phyloP scores from a whole-genome alignment of 495 filamentous ascomycete species.

The Gamarada debralockiae region DNA sequence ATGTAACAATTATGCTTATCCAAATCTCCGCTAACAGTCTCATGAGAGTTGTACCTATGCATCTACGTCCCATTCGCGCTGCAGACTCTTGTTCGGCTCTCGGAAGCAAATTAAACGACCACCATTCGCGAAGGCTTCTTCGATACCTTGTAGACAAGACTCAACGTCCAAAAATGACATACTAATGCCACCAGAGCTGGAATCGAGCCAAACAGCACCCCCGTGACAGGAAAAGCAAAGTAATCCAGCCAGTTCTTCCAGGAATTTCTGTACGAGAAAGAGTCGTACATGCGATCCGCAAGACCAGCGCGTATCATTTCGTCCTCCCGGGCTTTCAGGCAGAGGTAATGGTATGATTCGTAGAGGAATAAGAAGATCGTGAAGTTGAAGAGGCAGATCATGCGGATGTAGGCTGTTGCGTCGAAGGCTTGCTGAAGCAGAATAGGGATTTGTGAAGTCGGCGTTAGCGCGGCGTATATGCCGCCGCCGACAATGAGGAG shows the following conservation, averaged over 20 bases:
- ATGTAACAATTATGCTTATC: too few relatives aligned
- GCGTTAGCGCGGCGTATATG: conserved; percentile 41
- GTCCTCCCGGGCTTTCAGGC: conserved; percentile 46
- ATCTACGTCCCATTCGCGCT: too few relatives aligned
- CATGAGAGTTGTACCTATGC: too few relatives aligned
- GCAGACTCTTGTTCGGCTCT: too few relatives aligned
- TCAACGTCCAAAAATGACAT: too few relatives aligned
- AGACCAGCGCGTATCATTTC: conserved; percentile 62
- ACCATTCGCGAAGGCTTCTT: too few relatives aligned
- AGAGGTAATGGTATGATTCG: conserved; percentile 56
- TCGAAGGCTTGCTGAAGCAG: conserved; percentile 49
- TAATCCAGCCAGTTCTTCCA: conserved; percentile 37
- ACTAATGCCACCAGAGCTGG: too few relatives aligned
- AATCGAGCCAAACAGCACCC: conserved; percentile 59
- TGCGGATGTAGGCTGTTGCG: conserved; percentile 52
- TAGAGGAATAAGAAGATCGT: conserved; percentile 57
- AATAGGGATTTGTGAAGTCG: conserved; percentile 42
- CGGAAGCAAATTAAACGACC: too few relatives aligned
- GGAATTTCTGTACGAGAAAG: conserved; percentile 44
- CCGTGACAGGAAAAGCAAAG: conserved; percentile 56
- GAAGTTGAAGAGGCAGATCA: conserved; percentile 54
- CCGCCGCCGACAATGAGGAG: conserved; percentile 58
- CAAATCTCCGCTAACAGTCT: too few relatives aligned
- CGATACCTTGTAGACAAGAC: too few relatives aligned
- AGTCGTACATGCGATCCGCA: conserved; percentile 54